phyloP scores from a whole-genome alignment of 768 basidiomycete species.

The Collybia nuda region DNA sequence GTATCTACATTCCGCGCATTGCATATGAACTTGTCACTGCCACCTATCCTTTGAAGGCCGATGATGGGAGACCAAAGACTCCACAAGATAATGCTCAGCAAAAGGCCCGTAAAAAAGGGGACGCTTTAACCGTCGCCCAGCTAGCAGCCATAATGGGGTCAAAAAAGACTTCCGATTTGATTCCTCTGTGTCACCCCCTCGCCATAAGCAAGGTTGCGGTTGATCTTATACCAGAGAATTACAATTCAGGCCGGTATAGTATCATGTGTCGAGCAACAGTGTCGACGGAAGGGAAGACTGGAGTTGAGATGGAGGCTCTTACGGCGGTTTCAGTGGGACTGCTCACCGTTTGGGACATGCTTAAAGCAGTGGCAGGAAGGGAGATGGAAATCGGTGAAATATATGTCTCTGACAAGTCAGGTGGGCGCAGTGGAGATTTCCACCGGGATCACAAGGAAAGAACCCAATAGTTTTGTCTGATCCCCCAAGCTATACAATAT shows the following conservation, averaged over 20 bases:
- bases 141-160: conserved; percentile 87
- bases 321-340: conserved; percentile 79
- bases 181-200: conserved; percentile 89
- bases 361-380: conserved; percentile 86
- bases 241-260: conserved; percentile 33
- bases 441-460: conserved; percentile 15
- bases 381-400: conserved; percentile 81
- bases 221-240: conserved; percentile 48
- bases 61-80: conserved; percentile 7
- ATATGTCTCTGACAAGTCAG: conserved; percentile 63
- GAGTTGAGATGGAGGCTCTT: conserved; percentile 93
- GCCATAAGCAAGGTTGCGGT: conserved; percentile 69
- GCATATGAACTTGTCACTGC: conserved; percentile 67
- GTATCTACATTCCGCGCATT: conserved; percentile 62
- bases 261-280: conserved; percentile 70
- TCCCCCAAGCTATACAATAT: no score
- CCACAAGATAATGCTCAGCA: conserved; percentile 33
- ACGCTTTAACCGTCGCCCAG: conserved; percentile 74
- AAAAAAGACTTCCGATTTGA: conserved; percentile 80
- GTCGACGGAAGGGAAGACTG: conserved; percentile 76
- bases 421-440: conserved; percentile 78
- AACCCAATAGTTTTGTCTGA: no score
- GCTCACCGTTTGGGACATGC: conserved; percentile 91
- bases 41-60: conserved; percentile 28
- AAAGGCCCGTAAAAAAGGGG: conserved; percentile 66